phyloP scores from a whole-genome alignment of 75 land plant species.

The Cunninghamia lanceolata region DNA sequence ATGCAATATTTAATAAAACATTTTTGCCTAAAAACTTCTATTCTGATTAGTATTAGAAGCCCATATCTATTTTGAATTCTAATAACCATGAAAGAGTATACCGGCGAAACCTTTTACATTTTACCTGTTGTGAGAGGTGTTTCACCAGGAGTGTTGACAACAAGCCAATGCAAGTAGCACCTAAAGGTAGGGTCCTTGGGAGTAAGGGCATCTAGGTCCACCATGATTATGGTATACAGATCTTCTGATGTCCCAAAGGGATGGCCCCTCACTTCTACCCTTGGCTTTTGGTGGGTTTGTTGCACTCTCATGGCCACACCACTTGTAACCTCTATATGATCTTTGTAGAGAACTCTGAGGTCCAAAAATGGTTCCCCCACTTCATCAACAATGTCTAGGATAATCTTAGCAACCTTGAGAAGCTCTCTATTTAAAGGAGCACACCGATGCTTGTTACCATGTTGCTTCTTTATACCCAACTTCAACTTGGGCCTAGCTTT shows the following conservation, averaged over 20 bases:
- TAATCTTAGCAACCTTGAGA: slow-evolving; percentile 6
- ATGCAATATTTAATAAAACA: too few species aligned
- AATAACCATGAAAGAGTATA: too few species aligned
- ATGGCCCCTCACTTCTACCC: too few species aligned
- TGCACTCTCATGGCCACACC: slow-evolving; percentile 15
- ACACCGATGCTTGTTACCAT: slow-evolving; percentile 4
- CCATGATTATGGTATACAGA: slow-evolving; percentile 18
- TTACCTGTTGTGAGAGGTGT: too few species aligned
- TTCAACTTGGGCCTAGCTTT: too few species aligned
- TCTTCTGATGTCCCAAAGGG: not conserved
- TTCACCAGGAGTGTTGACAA: too few species aligned
- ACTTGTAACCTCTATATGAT: slow-evolving; percentile 16
- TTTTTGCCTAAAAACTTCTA: not conserved
- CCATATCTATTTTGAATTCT: too few species aligned
- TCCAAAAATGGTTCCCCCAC: slow-evolving; percentile 1
- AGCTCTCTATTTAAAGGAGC: slow-evolving; percentile 5
- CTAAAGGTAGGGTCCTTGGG: not conserved
- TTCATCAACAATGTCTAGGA: slow-evolving; percentile 10
- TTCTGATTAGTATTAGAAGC: too few species aligned
- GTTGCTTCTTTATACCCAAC: too few species aligned
- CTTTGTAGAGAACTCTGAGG: slow-evolving; percentile 22
- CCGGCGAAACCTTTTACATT: too few species aligned
- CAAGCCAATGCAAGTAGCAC: too few species aligned
- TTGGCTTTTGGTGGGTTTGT: slow-evolving; percentile 16
- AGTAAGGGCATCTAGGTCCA: slow-evolving; percentile 24